Evolutionary conservation across 257 asterid species (phyloP).

Genomic region (Plantago major): DNA sequence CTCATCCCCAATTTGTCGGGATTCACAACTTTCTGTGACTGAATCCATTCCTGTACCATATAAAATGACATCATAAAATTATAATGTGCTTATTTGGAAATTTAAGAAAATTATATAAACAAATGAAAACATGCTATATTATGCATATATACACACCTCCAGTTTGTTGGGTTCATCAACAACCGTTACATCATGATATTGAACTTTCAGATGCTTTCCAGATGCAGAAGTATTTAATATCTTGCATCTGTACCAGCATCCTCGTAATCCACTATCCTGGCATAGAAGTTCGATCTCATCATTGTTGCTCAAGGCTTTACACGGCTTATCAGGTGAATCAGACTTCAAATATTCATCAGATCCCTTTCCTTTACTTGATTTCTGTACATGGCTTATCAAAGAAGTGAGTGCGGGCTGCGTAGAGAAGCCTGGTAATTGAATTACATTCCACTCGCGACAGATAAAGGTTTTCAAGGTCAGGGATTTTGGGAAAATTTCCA

Average conservation of each 20-base stretch:
- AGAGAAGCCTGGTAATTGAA: constrained; percentile 45
- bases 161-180: constrained; percentile 33
- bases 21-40: too few relatives aligned
- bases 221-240: constrained; percentile 29
- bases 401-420: constrained; percentile 33
- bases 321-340: constrained; percentile 17
- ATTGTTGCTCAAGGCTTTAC: too few relatives aligned
- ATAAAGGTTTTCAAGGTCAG: constrained; percentile 26
- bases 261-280: constrained; percentile 55
- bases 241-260: constrained; percentile 68
- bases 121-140: background rate
- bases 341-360: constrained; percentile 13
- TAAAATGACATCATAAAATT: too few relatives aligned
- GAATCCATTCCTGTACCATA: background rate
- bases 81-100: too few relatives aligned
- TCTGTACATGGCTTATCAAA: constrained; percentile 13
- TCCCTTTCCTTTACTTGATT: constrained; percentile 15
- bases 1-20: too few relatives aligned
- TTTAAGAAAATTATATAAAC: background rate
- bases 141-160: constrained; percentile 37
- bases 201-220: constrained; percentile 35
- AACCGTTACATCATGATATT: constrained; percentile 40
- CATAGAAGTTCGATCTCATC: constrained; percentile 51
- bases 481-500: constrained; percentile 22
- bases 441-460: constrained; percentile 41